phyloP scores from a whole-genome alignment of 2,329 filamentous ascomycete genomes.

The Phaeosphaeriaceae sp. region DNA sequence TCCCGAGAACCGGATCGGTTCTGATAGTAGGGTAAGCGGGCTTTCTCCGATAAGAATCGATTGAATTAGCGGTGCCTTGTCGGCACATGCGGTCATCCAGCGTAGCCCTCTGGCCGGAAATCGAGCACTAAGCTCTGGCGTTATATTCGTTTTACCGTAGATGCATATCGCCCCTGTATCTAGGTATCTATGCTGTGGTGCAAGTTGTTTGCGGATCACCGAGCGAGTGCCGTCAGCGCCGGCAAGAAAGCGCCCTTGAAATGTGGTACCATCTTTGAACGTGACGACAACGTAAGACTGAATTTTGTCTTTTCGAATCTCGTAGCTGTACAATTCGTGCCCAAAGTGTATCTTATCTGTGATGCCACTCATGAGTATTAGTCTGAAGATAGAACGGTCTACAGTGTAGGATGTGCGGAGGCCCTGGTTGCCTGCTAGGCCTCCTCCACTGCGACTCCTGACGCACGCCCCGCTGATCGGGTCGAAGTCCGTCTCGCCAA shows the following conservation, averaged over 20 bases:
- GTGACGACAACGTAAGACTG: conserved; percentile 45
- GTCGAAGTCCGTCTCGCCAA: conserved; percentile 5
- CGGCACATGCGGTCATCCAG: conserved; percentile 32
- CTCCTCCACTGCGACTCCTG: conserved; percentile 1
- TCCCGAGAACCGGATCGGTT: conserved; percentile 29
- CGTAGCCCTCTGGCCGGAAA: conserved; percentile 20
- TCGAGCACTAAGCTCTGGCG: conserved; percentile 16
- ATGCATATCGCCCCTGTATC: conserved; percentile 50
- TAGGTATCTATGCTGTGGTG: conserved; percentile 40
- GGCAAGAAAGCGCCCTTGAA: conserved; percentile 56
- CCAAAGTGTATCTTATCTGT: conserved; percentile 34
- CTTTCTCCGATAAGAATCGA: conserved; percentile 16
- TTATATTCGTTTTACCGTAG: conserved; percentile 51
- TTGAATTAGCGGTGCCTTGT: conserved; percentile 19
- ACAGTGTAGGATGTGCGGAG: conserved; percentile 3
- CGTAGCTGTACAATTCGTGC: background rate
- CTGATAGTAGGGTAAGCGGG: conserved; percentile 26
- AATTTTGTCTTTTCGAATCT: background rate
- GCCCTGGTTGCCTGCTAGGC: background rate
- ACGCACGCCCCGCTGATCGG: conserved; percentile 1
- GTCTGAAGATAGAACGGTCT: conserved; percentile 9
- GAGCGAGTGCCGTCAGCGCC: conserved; percentile 58
- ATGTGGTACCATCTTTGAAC: conserved; percentile 51
- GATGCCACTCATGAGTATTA: conserved; percentile 33
- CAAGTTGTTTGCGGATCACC: conserved; percentile 10